Conservation (phyloP, 352 stramenopile species). For the Blastocystis hominis region DNA sequence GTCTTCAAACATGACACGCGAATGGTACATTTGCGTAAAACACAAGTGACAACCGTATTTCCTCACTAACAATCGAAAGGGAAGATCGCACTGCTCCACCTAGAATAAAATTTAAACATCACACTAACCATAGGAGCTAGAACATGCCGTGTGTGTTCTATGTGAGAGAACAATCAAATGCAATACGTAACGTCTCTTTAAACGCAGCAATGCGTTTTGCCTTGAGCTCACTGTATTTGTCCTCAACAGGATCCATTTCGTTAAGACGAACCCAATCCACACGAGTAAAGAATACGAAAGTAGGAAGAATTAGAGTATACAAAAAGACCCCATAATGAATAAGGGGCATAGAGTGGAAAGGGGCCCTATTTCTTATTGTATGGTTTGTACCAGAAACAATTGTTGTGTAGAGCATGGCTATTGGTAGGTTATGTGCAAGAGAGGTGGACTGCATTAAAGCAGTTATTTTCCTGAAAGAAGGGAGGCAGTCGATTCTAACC, state of each 20-base stretch:
- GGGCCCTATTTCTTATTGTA: background rate
- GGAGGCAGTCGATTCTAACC: background rate
- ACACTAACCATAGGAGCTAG: slow-evolving; percentile 31
- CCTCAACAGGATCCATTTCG: too few species aligned
- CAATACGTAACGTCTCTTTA: too few species aligned
- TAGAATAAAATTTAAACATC: background rate
- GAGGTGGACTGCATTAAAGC: background rate
- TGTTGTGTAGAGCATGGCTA: slow-evolving; percentile 1
- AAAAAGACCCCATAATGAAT: background rate
- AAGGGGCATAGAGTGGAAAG: background rate
- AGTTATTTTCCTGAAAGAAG: background rate
- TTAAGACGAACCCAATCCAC: too few species aligned
- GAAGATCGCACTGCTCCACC: slow-evolving; percentile 40
- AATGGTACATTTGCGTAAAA: slow-evolving; percentile 43
- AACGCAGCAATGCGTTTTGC: too few species aligned
- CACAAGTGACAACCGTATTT: slow-evolving; percentile 16
- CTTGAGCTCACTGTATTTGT: too few species aligned
- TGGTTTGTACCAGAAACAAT: too few species aligned
- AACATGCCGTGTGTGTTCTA: too few species aligned
- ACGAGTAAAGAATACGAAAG: too few species aligned
- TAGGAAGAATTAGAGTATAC: background rate
- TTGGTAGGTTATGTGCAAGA: background rate
- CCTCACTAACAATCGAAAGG: background rate
- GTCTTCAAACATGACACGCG: slow-evolving; percentile 34
- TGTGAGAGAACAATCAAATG: too few species aligned